phyloP scores from a whole-genome alignment of 2,329 filamentous ascomycete species.

The Penicillium corylophilum region DNA sequence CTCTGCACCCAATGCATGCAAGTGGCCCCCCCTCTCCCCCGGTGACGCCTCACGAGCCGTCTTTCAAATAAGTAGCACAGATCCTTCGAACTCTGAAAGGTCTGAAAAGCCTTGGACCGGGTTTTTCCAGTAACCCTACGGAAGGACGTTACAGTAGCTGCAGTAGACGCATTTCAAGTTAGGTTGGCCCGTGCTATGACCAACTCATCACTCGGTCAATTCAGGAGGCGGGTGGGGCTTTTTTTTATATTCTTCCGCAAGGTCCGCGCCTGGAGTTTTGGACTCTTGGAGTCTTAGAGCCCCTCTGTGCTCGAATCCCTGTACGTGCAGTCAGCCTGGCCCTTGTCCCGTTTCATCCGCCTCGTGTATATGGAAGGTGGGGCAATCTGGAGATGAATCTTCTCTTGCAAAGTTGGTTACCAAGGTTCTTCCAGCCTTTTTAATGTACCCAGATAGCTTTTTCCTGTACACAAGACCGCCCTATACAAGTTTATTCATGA shows the following conservation, averaged over 20 bases:
- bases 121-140: background rate
- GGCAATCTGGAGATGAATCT: background rate
- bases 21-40: too few species aligned
- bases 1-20: conserved; percentile 15
- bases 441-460: background rate
- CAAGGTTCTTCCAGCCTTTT: background rate
- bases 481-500: background rate
- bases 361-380: background rate
- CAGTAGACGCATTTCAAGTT: conserved; percentile 8
- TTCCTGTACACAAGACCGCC: background rate
- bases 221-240: conserved; percentile 25
- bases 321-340: background rate
- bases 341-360: background rate
- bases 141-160: conserved; percentile 1
- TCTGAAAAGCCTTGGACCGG: too few species aligned
- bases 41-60: background rate
- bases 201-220: conserved; percentile 22
- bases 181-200: conserved; percentile 19
- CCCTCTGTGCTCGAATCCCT: background rate
- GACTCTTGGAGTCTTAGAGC: background rate
- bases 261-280: conserved; percentile 6
- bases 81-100: background rate
- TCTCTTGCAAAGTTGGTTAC: background rate
- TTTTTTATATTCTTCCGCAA: conserved; percentile 17
- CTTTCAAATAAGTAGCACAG: background rate